These are phyloP conservation scores for Globisporangium polare DNA, from an alignment of 352 stramenopile species.

Conservation along the genomic window DNA sequence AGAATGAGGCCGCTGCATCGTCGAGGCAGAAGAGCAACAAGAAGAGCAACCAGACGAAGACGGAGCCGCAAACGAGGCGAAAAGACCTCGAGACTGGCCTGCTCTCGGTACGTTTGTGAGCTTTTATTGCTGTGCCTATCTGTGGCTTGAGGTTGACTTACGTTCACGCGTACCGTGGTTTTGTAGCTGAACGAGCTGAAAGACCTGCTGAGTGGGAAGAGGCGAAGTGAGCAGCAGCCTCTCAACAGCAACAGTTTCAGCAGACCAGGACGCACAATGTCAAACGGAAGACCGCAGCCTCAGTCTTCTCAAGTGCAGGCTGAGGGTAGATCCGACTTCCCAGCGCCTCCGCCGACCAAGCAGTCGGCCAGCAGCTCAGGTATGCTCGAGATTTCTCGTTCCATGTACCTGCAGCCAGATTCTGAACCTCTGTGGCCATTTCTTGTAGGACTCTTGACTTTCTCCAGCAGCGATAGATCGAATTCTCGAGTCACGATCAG, in stretches of 20 bases:
- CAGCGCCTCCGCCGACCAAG: background rate
- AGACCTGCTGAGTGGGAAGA: constrained; percentile 34
- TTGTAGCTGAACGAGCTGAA: constrained; percentile 43
- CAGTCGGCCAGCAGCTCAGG: constrained; percentile 1
- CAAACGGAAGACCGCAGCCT: background rate
- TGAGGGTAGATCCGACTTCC: background rate
- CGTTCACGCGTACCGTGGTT: too few species aligned
- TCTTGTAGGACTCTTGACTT: background rate
- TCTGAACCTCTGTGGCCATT: background rate
- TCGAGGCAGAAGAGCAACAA: constrained; percentile 1
- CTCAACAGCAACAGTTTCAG: constrained; percentile 2
- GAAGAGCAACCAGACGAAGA: constrained; percentile 8
- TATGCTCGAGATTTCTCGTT: background rate
- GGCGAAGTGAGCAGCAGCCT: constrained; percentile 12
- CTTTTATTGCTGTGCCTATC: too few species aligned
- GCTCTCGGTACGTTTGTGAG: constrained; percentile 38
- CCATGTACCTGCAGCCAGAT: background rate
- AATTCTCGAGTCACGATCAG: background rate
- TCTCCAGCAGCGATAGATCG: background rate
- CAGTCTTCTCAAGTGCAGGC: background rate
- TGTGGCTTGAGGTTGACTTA: too few species aligned
- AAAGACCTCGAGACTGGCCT: constrained; percentile 31
- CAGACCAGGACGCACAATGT: background rate
- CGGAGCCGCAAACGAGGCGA: background rate
- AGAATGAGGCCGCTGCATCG: background rate